Evolutionary conservation across 345 rosid species (phyloP).

Genomic region (Lumnitzera littorea): DNA sequence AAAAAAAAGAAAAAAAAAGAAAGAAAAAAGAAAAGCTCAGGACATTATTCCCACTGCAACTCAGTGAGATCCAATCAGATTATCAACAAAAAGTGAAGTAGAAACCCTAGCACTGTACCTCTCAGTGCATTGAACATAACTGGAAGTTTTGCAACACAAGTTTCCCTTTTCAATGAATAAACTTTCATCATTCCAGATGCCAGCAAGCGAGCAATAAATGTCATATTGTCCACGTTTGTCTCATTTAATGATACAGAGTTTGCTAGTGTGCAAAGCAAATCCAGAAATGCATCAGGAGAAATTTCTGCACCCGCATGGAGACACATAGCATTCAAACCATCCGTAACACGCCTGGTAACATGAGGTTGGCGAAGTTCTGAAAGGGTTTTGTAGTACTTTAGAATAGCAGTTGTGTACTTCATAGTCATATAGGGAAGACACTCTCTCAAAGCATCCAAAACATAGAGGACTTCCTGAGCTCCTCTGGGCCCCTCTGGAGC

Average conservation of each 20-base stretch:
- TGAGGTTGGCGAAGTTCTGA: slow-evolving; percentile 51
- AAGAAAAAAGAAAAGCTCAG: not conserved
- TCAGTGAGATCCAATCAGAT: not conserved
- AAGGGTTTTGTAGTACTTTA: slow-evolving; percentile 61
- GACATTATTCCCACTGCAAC: not conserved
- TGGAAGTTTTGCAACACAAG: slow-evolving; percentile 68
- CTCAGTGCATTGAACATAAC: slow-evolving; percentile 60
- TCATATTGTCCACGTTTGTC: slow-evolving; percentile 62
- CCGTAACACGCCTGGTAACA: slow-evolving; percentile 65
- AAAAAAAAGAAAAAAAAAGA: not conserved
- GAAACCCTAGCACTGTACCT: slow-evolving; percentile 33
- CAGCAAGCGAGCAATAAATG: slow-evolving; percentile 67
- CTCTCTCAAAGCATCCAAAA: slow-evolving; percentile 67
- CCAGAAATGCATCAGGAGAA: slow-evolving; percentile 60
- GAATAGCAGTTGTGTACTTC: slow-evolving; percentile 38
- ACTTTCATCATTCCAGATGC: slow-evolving; percentile 71
- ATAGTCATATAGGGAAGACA: slow-evolving; percentile 66
- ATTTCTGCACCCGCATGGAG: slow-evolving; percentile 42
- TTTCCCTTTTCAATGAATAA: slow-evolving; percentile 51
- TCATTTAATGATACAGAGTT: slow-evolving; percentile 42
- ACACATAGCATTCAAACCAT: slow-evolving; percentile 57
- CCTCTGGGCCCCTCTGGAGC: slow-evolving; percentile 54
- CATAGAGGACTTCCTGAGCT: slow-evolving; percentile 65
- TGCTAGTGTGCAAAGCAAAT: slow-evolving; percentile 53
- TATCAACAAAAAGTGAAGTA: not conserved